Percentiles rank a stretch among this genome's conserved stretches.
phyloP scores from a whole-genome alignment of 2,329 filamentous ascomycete species.

The Paracoccidioides brasiliensis region DNA sequence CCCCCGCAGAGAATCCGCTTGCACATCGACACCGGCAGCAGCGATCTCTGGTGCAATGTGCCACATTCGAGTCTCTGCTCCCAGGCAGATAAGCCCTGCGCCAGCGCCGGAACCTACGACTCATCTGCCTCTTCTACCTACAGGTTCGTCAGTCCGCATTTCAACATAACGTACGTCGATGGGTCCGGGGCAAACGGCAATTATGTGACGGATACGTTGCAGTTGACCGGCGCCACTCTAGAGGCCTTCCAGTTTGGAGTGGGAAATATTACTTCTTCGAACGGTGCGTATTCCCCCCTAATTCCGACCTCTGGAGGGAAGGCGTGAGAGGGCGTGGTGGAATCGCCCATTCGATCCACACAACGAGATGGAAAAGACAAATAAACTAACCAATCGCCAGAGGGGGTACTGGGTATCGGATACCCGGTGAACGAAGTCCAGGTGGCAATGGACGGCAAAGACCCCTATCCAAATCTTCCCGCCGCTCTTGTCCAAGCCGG shows the following conservation, averaged over 20 bases:
- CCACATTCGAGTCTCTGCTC: constrained; percentile 48
- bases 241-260: constrained; percentile 46
- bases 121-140: constrained; percentile 66
- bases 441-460: constrained; percentile 39
- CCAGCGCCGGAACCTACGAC: constrained; percentile 51
- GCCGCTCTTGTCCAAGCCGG: constrained; percentile 49
- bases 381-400: constrained; percentile 17
- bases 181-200: constrained; percentile 64
- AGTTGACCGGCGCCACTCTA: constrained; percentile 38
- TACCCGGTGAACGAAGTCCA: constrained; percentile 69
- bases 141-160: constrained; percentile 56
- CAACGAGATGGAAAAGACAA: background rate
- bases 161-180: constrained; percentile 83
- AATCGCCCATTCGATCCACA: background rate
- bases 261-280: constrained; percentile 42
- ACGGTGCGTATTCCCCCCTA: constrained; percentile 1
- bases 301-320: background rate
- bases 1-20: constrained; percentile 42
- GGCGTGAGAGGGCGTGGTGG: background rate
- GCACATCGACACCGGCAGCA: constrained; percentile 50
- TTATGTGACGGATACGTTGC: constrained; percentile 64
- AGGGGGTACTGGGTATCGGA: constrained; percentile 77
- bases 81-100: constrained; percentile 39
- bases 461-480: constrained; percentile 56
- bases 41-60: constrained; percentile 55